Conservation (phyloP, 2,329 filamentous ascomycete species). For the Pseudogymnoascus sp. region DNA sequence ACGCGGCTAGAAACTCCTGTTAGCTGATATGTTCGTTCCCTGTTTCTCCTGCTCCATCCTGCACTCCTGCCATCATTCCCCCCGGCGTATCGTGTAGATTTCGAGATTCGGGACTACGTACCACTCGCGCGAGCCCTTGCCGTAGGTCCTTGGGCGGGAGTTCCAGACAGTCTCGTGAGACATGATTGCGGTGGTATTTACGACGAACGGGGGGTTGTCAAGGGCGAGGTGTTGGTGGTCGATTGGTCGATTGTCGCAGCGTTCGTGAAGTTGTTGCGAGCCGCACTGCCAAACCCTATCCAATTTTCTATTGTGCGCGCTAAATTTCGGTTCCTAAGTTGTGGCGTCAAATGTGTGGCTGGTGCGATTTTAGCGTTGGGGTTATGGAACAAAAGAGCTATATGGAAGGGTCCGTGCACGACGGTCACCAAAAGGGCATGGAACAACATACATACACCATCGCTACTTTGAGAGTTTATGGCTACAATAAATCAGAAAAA, state of each 20-base stretch:
- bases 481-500: background rate
- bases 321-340: conserved; percentile 8
- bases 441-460: background rate
- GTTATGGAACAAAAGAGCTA: background rate
- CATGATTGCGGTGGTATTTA: conserved; percentile 45
- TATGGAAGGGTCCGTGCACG: background rate
- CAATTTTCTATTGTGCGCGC: conserved; percentile 10
- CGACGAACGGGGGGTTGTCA: conserved; percentile 11
- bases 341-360: conserved; percentile 7
- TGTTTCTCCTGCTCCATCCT: background rate
- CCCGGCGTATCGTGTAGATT: conserved; percentile 19
- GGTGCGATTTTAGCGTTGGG: conserved; percentile 1
- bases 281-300: conserved; percentile 8
- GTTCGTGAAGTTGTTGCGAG: conserved; percentile 9
- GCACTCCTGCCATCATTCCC: conserved; percentile 18
- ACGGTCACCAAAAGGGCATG: background rate
- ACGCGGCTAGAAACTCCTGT: conserved; percentile 50
- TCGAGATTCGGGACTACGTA: conserved; percentile 42
- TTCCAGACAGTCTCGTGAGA: conserved; percentile 98
- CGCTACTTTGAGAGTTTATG: background rate
- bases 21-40: conserved; percentile 14
- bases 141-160: conserved; percentile 93
- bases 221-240: conserved; percentile 8
- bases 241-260: conserved; percentile 9
- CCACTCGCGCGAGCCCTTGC: conserved; percentile 92